phyloP scores from a whole-genome alignment of 495 filamentous ascomycete species.

The Polyplosphaeria fusca region DNA sequence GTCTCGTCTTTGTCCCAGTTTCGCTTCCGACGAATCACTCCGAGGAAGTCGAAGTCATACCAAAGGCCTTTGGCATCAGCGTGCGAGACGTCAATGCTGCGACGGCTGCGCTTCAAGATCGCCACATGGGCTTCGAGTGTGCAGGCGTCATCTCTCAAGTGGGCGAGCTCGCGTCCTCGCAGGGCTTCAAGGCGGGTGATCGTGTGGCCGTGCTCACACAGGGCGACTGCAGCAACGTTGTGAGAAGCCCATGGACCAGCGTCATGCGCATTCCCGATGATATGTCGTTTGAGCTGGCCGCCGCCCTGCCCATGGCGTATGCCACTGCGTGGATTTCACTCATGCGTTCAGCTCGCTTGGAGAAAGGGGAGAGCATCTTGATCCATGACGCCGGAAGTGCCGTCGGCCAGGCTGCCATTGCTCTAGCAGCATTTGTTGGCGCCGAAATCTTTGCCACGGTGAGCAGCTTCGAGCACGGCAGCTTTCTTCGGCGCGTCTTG shows the following conservation, averaged over 20 bases:
- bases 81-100: conserved; percentile 1
- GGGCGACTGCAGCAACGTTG: neutral
- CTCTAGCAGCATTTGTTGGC: conserved; percentile 4
- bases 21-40: neutral
- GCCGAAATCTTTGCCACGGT: conserved; percentile 15
- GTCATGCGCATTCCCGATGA: conserved; percentile 44
- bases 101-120: conserved; percentile 9
- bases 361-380: conserved; percentile 31
- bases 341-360: conserved; percentile 37
- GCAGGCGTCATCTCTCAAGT: conserved; percentile 7
- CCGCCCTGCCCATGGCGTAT: conserved; percentile 56
- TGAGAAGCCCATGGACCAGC: neutral
- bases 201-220: conserved; percentile 27
- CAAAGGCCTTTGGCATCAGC: conserved; percentile 5
- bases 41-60: neutral
- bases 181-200: conserved; percentile 39
- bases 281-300: conserved; percentile 54
- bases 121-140: conserved; percentile 3
- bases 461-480: neutral
- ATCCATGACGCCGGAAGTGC: conserved; percentile 6
- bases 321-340: conserved; percentile 58
- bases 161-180: conserved; percentile 13
- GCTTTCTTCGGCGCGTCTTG: conserved; percentile 1
- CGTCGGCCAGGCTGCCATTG: conserved; percentile 12
- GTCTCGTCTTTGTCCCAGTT: conserved; percentile 1